Base-by-base conservation (phyloP, 495 filamentous ascomycete genomes). In the Penicillium lividum region DNA sequence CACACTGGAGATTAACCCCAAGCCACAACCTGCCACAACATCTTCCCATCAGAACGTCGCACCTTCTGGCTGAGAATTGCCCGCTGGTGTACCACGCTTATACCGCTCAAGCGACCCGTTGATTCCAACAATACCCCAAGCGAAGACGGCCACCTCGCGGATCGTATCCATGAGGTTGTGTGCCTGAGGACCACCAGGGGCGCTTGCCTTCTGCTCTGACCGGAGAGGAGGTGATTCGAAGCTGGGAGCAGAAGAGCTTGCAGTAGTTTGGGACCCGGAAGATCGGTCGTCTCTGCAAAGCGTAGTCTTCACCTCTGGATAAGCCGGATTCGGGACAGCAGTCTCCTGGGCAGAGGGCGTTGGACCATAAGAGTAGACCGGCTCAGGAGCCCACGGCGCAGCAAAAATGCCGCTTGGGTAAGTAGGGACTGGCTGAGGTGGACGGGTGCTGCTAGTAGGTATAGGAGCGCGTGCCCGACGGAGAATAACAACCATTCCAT, bases 401-500 rank as follows among this genome's bases (percentile, higher is more conserved):
- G 88, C 88, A 62, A 92, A 92, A 13, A 91, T 76, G 18, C 89
- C 89, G 67, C 88, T 87, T 54, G 83, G 72, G 80, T 68, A 65
- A 18, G 56, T 56, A 1, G 66, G 63, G 22, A 62, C 60, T 4
- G 73, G 62, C 51, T 82, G 72, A 30, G 78, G 71, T 22, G 77
- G 78, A 11, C 65, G 55, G 29, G 64, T 50, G 8, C 68, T 51
- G 30, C n/a, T 55, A 11, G 77, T 74, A 15, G 89, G 88, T 42
- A 91, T 85, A 4, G 84, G 78, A 16, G 91, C 86, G 28, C 89
- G 80, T 29, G 91, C 90, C 49, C 83, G 84, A 42, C 91, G 88
- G 10, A 96, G 77, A 30, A 93, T 86, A 16, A 95, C 91, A 8
- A 95, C 91, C 11, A 96, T 76, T 10, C 91, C 91, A 68, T 95